These are phyloP conservation scores for Penicillium tannophilum DNA, from an alignment of 495 filamentous ascomycete genomes.

Conservation along the genomic window DNA sequence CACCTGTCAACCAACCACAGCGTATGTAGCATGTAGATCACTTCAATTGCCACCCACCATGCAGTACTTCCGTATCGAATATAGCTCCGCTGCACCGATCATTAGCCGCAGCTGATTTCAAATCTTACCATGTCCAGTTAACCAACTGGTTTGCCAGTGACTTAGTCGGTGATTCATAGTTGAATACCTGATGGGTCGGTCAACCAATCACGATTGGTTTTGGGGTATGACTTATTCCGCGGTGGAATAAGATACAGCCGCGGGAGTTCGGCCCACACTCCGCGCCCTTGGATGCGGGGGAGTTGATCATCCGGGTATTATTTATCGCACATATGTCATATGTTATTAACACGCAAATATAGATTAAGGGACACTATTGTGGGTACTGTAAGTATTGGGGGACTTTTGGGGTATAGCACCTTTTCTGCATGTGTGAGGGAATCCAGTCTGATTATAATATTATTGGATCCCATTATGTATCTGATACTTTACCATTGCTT, in stretches of 20 bases:
- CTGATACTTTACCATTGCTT: no score
- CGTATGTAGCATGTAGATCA: not conserved
- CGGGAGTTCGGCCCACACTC: not conserved
- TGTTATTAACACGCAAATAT: not conserved
- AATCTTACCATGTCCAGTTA: no score
- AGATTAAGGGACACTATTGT: not conserved
- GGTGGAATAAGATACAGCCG: constrained; percentile 27
- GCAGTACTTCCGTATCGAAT: no score
- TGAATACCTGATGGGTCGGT: constrained; percentile 9
- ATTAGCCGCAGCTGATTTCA: no score
- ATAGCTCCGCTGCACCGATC: no score
- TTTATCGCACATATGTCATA: not conserved
- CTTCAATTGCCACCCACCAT: not conserved
- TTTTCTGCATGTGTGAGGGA: no score
- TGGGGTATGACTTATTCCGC: constrained; percentile 27
- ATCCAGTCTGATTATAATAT: no score
- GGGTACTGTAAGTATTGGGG: no score
- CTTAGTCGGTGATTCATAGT: not conserved
- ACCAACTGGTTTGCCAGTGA: not conserved
- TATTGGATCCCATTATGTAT: no score
- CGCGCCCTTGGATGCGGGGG: not conserved
- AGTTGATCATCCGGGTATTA: not conserved
- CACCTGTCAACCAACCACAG: no score
- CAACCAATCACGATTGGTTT: not conserved
- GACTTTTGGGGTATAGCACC: no score